Percentiles rank a stretch among this genome's conserved stretches.
These are phyloP conservation scores for Hymenoscyphus infarciens DNA, from an alignment of 2,329 filamentous ascomycete species.

Conservation along the genomic window DNA sequence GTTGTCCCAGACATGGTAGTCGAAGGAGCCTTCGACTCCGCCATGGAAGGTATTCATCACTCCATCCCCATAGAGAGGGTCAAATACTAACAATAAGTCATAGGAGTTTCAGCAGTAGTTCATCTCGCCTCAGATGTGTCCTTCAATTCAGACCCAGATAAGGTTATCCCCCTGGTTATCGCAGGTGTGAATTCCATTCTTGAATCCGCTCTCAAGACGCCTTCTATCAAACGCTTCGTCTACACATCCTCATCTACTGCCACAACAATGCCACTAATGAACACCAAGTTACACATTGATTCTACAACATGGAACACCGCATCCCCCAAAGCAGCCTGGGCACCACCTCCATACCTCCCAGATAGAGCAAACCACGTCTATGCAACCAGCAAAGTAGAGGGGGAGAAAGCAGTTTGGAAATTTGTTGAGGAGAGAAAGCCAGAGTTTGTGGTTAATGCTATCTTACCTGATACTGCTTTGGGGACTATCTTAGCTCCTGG, in stretches of 20 bases:
- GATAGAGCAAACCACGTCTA: constrained; percentile 32
- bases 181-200: constrained; percentile 33
- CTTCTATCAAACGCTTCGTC: constrained; percentile 40
- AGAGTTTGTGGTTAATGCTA: constrained; percentile 31
- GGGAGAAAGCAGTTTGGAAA: constrained; percentile 40
- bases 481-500: constrained; percentile 12
- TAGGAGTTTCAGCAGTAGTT: constrained; percentile 34
- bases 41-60: constrained; percentile 25
- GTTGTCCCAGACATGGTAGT: constrained; percentile 37
- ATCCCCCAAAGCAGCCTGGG: constrained; percentile 37
- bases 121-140: constrained; percentile 40
- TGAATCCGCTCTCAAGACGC: constrained; percentile 36
- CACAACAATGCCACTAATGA: constrained; percentile 23
- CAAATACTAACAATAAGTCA: background rate
- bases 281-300: constrained; percentile 25
- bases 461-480: constrained; percentile 22
- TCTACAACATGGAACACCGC: constrained; percentile 38
- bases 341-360: constrained; percentile 35
- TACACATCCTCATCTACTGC: constrained; percentile 36
- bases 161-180: constrained; percentile 39
- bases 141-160: constrained; percentile 38
- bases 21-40: constrained; percentile 29
- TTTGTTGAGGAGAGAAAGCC: constrained; percentile 36
- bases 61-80: background rate
- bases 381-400: constrained; percentile 39